These are phyloP conservation scores for Dryas integrifolia DNA, from an alignment of 331 rosid species.

Conservation along the genomic window DNA sequence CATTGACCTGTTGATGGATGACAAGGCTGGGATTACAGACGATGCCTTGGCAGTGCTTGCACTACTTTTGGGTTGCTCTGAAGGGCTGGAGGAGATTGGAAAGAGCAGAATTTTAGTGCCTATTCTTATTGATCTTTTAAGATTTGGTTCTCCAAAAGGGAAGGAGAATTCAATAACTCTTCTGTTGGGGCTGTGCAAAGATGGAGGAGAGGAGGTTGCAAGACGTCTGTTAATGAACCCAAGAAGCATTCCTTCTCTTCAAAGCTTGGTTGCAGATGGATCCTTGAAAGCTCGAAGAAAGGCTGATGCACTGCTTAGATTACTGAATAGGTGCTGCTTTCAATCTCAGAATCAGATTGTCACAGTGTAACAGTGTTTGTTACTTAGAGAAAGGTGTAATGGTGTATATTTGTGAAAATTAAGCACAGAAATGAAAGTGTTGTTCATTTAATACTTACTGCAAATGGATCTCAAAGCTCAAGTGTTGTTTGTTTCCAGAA, in stretches of 20 bases:
- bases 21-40: conserved; percentile 78
- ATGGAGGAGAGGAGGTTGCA: conserved; percentile 78
- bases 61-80: conserved; percentile 55
- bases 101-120: conserved; percentile 60
- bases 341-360: conserved; percentile 52
- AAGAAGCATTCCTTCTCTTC: conserved; percentile 77
- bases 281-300: conserved; percentile 79
- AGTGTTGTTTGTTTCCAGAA: background rate
- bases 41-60: conserved; percentile 75
- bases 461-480: conserved; percentile 7
- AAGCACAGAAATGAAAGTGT: conserved; percentile 24
- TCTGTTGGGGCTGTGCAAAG: conserved; percentile 75
- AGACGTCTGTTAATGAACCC: conserved; percentile 69
- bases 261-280: conserved; percentile 65
- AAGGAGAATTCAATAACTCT: conserved; percentile 78
- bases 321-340: conserved; percentile 74
- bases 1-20: conserved; percentile 70
- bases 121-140: conserved; percentile 72
- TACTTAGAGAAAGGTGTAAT: conserved; percentile 29
- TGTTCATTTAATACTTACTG: conserved; percentile 18
- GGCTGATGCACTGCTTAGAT: conserved; percentile 78
- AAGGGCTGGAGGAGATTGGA: conserved; percentile 68
- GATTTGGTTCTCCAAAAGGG: conserved; percentile 88
- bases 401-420: conserved; percentile 43
- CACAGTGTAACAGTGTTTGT: conserved; percentile 24